phyloP scores from a whole-genome alignment of 352 stramenopile genomes.

The Globisporangium barbulae region DNA sequence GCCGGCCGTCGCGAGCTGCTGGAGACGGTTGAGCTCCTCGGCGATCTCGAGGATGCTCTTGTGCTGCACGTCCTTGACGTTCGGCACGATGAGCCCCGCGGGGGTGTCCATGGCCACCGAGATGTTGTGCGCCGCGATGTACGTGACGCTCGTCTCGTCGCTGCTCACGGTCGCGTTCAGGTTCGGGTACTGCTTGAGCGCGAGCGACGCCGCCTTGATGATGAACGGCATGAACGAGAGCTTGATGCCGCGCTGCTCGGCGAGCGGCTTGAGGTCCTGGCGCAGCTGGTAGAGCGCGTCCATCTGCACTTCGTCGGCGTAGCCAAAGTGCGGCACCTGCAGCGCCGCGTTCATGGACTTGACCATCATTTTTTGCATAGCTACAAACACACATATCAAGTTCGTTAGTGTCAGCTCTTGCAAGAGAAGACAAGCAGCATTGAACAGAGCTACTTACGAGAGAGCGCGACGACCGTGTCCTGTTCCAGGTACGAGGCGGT shows the following conservation, averaged over 20 bases:
- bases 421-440: neutral
- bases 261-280: conserved; percentile 86
- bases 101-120: conserved; percentile 98
- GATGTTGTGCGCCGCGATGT: conserved; percentile 95
- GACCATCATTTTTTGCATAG: conserved; percentile 97
- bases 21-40: conserved; percentile 85
- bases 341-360: conserved; percentile 97
- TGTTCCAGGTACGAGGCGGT: conserved; percentile 49
- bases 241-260: conserved; percentile 77
- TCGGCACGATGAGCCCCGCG: conserved; percentile 94
- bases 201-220: conserved; percentile 94
- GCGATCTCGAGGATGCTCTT: conserved; percentile 86
- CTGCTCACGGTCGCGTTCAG: conserved; percentile 93
- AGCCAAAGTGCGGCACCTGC: conserved; percentile 97
- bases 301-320: conserved; percentile 96
- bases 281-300: conserved; percentile 86
- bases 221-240: conserved; percentile 97
- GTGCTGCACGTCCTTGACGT: conserved; percentile 90
- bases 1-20: conserved; percentile 72
- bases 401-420: neutral
- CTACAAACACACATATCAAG: conserved; percentile 24
- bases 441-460: conserved; percentile 41
- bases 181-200: conserved; percentile 91
- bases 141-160: conserved; percentile 81
- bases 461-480: conserved; percentile 66